These are phyloP conservation scores for Psilocybe tampanensis DNA, from an alignment of 768 basidiomycete genomes.

Conservation along the genomic window DNA sequence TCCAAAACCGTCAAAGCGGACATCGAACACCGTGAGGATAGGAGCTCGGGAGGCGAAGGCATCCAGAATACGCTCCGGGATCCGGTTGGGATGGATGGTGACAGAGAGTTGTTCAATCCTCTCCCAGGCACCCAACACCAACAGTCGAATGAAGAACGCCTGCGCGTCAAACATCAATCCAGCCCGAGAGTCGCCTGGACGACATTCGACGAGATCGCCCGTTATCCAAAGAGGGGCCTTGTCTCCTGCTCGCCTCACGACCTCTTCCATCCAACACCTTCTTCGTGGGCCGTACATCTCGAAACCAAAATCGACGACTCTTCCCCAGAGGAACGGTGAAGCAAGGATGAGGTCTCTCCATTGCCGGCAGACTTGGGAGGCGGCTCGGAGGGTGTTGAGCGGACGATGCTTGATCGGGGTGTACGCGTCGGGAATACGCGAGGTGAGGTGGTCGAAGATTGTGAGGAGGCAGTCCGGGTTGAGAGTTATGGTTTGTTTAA, in stretches of 20 bases:
- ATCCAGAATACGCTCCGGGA: background rate
- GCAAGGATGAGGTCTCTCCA: background rate
- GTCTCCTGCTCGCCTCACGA: background rate
- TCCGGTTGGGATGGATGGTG: background rate
- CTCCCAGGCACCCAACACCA: background rate
- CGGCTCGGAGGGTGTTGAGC: background rate
- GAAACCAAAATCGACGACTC: background rate
- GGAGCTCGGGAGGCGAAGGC: background rate
- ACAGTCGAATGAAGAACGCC: background rate
- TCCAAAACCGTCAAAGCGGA: background rate
- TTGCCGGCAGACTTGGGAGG: background rate
- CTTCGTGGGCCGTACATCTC: no score
- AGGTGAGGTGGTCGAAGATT: background rate
- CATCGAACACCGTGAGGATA: background rate
- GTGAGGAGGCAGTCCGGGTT: background rate
- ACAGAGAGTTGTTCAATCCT: background rate
- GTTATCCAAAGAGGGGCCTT: background rate
- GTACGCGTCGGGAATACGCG: background rate
- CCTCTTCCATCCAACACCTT: background rate
- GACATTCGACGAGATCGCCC: background rate
- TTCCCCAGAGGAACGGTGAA: background rate
- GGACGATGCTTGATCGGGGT: background rate
- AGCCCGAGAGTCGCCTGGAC: background rate
- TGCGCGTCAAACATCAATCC: background rate
- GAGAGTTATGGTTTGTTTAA: background rate